Evolutionary conservation across 306 rosid genomes (phyloP).

Genomic region (Inga leiocalycina): DNA sequence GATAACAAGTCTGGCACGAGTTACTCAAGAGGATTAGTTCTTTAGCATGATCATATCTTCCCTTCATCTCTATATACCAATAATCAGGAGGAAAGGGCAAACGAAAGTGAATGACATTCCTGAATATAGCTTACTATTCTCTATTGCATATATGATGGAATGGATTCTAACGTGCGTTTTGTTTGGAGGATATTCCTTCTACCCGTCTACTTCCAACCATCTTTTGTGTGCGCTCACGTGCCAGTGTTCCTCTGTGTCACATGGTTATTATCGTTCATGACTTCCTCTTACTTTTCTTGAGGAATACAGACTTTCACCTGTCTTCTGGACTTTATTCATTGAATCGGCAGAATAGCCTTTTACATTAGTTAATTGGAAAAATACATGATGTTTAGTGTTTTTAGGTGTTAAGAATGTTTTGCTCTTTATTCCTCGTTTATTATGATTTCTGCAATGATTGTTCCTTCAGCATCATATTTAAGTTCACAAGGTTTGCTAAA

Average conservation of each 20-base stretch:
- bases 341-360: background rate
- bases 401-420: background rate
- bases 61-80: background rate
- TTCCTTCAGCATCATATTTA: background rate
- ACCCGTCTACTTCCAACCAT: background rate
- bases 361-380: background rate
- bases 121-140: background rate
- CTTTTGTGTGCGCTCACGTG: background rate
- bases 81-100: background rate
- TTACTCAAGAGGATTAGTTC: background rate
- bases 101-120: background rate
- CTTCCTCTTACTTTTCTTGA: background rate
- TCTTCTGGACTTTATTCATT: background rate
- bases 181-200: background rate
- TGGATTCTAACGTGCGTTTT: background rate
- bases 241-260: background rate
- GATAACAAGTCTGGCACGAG: background rate
- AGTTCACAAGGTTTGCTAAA: slow-evolving; percentile 18
- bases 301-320: background rate
- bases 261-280: slow-evolving; percentile 2
- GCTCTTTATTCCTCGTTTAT: background rate
- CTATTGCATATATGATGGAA: background rate
- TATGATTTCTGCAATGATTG: background rate
- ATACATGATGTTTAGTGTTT: background rate
- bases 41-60: background rate